Evolutionary conservation across 148 eudicot species (phyloP), one percentile per base, ranked within the genome.

Genomic region (Salicornia ramosissima): DNA sequence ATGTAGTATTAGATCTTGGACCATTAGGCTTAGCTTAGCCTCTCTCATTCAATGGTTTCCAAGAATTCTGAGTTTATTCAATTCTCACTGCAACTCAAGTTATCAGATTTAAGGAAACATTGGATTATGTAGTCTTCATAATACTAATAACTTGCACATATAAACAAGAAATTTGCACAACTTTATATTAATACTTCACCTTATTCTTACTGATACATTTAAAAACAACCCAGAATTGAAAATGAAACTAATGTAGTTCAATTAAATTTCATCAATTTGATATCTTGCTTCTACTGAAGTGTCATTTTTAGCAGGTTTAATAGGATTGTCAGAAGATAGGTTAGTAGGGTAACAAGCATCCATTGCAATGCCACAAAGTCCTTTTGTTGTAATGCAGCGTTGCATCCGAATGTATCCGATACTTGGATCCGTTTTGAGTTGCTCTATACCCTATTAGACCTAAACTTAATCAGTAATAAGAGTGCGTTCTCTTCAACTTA

Each of bases 371-470:
- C 96, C 96, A 75, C 96, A 90, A 0, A 72, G 66, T 10, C 95
- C 94, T 50, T 81, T 65, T 10, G 80, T 80, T 10, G 63, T 68
- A 3, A 76, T 73, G 31, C 80, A 86, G 22, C 91, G 81, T 36
- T 82, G 78, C 76, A 90, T 75, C 45, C 88, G 73, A 25, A 87
- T 79, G 78, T 87, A 75, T 87, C 96, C 96, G 85, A 26, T 90
- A 90, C 51, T 87, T 84, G 19, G 86, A 84, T 52, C 96, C 96
- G 49, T 84, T 88, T 7, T 74, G 72, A 13, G 91, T 77, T 58
- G 71, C 47, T 50, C 96, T 91, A 21, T 89, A 89, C 10, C 96
- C 91, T 49, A 89, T n/a, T n/a, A n/a, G n/a, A n/a, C n/a, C n/a
- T n/a, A n/a, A n/a, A n/a, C n/a, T n/a, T n/a, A n/a, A n/a, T n/a